phyloP scores from a whole-genome alignment of 257 asterid genomes.

The Solanum peruvianum region DNA sequence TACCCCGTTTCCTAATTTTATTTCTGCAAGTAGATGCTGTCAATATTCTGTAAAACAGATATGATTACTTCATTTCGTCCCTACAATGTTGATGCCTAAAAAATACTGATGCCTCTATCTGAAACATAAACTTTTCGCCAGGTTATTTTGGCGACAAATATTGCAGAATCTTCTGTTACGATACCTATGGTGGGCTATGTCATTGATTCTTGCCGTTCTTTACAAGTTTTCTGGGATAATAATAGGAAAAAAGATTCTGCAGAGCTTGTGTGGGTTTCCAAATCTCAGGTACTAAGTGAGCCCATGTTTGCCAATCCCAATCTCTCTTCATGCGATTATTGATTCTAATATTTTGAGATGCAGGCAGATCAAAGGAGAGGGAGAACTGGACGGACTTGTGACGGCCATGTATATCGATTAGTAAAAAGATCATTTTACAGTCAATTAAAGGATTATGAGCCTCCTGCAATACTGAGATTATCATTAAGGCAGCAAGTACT shows the following conservation, averaged over 20 bases:
- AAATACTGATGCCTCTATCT: neutral
- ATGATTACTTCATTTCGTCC: neutral
- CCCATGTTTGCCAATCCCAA: neutral
- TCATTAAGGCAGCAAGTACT: slow-evolving; percentile 82
- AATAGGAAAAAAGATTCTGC: slow-evolving; percentile 56
- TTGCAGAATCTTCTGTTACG: slow-evolving; percentile 97
- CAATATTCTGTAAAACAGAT: neutral
- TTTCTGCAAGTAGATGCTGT: neutral
- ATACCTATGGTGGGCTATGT: slow-evolving; percentile 95
- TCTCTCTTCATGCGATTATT: neutral
- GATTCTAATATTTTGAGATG: neutral
- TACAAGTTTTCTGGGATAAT: slow-evolving; percentile 88
- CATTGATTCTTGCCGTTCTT: slow-evolving; percentile 94
- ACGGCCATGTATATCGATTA: slow-evolving; percentile 73
- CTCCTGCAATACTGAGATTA: slow-evolving; percentile 71
- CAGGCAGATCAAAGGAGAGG: slow-evolving; percentile 97
- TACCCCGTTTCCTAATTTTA: neutral
- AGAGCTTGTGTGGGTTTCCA: slow-evolving; percentile 92
- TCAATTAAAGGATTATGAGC: slow-evolving; percentile 66
- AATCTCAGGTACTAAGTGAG: slow-evolving; percentile 64
- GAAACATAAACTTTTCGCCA: slow-evolving; percentile 13
- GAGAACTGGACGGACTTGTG: slow-evolving; percentile 97
- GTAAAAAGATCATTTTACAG: slow-evolving; percentile 63
- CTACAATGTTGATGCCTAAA: neutral
- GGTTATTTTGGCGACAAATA: slow-evolving; percentile 95